Conservation (phyloP, 228 moss, liverwort and hornwort species). For the Sphagnum magellanicum region DNA sequence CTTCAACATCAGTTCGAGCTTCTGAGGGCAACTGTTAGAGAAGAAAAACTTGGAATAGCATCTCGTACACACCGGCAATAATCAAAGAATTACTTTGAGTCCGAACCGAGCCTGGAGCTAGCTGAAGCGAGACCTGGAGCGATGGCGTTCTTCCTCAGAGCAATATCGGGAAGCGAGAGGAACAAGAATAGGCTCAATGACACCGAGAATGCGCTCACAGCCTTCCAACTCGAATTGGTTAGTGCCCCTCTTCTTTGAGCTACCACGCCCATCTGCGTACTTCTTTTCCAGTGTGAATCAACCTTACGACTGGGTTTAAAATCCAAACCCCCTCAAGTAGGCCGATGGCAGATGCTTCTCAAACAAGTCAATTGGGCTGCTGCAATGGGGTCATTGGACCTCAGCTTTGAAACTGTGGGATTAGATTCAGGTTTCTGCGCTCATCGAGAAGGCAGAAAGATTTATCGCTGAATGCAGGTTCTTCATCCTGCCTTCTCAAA, state of each 20-base stretch:
- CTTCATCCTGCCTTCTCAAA: too few species aligned
- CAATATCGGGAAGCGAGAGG: conserved; percentile 5
- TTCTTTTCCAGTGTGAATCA: conserved; percentile 2
- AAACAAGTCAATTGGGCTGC: background rate
- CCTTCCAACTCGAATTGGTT: conserved; percentile 21
- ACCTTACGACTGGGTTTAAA: too few species aligned
- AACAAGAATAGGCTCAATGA: conserved; percentile 5
- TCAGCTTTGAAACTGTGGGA: background rate
- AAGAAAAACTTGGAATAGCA: too few species aligned
- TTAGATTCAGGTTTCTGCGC: background rate
- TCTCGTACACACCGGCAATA: too few species aligned
- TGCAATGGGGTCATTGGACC: background rate
- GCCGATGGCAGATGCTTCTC: background rate
- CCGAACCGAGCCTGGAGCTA: too few species aligned
- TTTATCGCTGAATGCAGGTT: too few species aligned
- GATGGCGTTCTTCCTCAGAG: conserved; percentile 27
- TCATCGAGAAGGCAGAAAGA: too few species aligned
- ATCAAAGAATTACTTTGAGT: too few species aligned
- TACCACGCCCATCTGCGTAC: conserved; percentile 5
- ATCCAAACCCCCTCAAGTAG: background rate
- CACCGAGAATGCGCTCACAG: conserved; percentile 5
- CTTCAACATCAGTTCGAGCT: too few species aligned
- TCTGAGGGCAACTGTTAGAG: too few species aligned
- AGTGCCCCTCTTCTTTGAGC: background rate
- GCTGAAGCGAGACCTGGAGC: background rate